A percentile compares a stretch with the other conserved stretches of the same genome.
phyloP scores from a whole-genome alignment of 2,329 filamentous ascomycete species.

The Raffaelea albimanens region DNA sequence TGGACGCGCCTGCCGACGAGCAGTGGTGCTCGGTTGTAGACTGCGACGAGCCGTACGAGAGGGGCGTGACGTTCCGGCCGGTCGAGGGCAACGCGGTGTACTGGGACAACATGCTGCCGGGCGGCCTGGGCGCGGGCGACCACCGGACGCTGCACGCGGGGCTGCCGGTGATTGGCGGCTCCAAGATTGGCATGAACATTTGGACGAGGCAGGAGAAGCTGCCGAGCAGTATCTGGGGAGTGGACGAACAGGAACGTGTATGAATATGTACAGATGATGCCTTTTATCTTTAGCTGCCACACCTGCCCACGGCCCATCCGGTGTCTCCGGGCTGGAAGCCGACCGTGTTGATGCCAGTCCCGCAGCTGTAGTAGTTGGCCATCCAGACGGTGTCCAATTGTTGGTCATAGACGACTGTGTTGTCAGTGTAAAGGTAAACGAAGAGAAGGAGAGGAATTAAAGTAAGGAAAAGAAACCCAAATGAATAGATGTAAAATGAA shows the following conservation, averaged over 20 bases:
- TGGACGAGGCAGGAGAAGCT: slow-evolving; percentile 36
- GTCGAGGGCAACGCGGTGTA: slow-evolving; percentile 37
- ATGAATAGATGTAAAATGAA: no score
- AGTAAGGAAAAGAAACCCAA: no score
- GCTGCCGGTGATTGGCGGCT: slow-evolving; percentile 32
- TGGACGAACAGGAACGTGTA: background rate
- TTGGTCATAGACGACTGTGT: slow-evolving; percentile 29
- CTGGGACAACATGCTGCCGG: slow-evolving; percentile 34
- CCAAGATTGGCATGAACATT: slow-evolving; percentile 43
- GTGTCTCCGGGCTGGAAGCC: no score
- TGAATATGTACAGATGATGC: background rate
- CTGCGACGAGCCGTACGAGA: slow-evolving; percentile 37
- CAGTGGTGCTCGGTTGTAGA: slow-evolving; percentile 35
- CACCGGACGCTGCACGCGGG: slow-evolving; percentile 36
- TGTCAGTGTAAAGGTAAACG: background rate
- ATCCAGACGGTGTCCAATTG: slow-evolving; percentile 27
- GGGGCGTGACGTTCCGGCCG: slow-evolving; percentile 37
- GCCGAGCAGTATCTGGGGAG: background rate
- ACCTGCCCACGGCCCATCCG: no score
- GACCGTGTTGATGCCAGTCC: slow-evolving; percentile 1
- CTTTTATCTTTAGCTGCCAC: background rate
- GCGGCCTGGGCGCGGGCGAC: slow-evolving; percentile 30
- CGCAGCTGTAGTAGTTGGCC: slow-evolving; percentile 27
- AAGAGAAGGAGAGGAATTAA: no score
- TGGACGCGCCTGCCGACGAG: slow-evolving; percentile 26